Conservation (phyloP, 371 early-diverging fungal genomes). For the Mortierella sp. region DNA sequence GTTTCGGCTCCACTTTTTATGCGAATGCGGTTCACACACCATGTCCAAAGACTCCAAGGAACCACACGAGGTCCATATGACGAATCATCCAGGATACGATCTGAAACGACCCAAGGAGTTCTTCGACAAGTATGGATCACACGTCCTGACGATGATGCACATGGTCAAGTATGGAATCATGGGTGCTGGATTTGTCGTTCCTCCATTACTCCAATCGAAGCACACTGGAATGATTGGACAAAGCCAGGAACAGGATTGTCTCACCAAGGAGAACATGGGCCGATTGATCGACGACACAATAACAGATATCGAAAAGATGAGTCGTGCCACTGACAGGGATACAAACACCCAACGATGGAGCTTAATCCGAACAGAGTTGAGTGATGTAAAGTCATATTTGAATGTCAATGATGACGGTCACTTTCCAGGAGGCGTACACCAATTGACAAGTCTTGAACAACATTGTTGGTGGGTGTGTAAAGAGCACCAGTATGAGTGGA, state of each 20-base stretch:
- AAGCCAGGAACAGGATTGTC: background rate
- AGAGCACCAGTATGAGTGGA: background rate
- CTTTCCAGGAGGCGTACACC: conserved; percentile 4
- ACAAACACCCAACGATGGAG: background rate
- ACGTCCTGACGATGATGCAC: too few species aligned
- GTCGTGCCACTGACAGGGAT: background rate
- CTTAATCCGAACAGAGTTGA: background rate
- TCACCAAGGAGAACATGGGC: background rate
- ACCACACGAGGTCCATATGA: too few species aligned
- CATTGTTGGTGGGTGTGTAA: background rate
- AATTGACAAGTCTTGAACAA: background rate
- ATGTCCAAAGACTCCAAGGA: too few species aligned
- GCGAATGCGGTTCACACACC: too few species aligned
- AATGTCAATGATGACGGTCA: conserved; percentile 2
- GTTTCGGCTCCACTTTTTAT: too few species aligned
- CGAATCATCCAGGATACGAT: too few species aligned
- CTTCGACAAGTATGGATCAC: too few species aligned
- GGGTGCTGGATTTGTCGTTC: background rate
- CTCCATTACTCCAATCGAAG: background rate
- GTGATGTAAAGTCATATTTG: conserved; percentile 8
- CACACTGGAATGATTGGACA: background rate
- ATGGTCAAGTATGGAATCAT: too few species aligned
- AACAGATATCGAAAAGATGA: background rate
- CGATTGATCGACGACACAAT: background rate
- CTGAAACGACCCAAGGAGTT: too few species aligned